Conservation (phyloP, 148 eudicot species). For the Nepenthes mirabilis region DNA sequence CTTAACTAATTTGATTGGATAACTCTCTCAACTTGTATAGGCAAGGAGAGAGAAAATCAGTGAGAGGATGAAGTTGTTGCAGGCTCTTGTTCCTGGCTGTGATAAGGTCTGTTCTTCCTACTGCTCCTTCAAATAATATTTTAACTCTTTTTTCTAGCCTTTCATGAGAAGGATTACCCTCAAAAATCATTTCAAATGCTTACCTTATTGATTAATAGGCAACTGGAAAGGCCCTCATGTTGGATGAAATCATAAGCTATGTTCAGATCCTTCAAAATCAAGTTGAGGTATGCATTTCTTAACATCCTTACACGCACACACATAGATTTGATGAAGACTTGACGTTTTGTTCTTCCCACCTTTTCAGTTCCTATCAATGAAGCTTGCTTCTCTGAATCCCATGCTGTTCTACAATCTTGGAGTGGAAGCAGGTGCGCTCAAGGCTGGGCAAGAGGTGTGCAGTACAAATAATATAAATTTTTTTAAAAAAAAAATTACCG, state of each 20-base stretch:
- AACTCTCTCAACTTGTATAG: conserved; percentile 11
- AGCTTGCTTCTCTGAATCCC: conserved; percentile 67
- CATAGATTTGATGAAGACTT: too few relatives aligned
- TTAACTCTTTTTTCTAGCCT: too few relatives aligned
- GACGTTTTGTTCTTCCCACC: too few relatives aligned
- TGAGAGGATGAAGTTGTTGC: conserved; percentile 69
- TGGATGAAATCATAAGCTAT: conserved; percentile 83
- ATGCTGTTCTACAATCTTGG: conserved; percentile 49
- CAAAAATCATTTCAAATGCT: conserved; percentile 6
- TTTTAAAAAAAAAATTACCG: too few relatives aligned
- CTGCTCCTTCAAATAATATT: too few relatives aligned
- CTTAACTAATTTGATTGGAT: too few relatives aligned
- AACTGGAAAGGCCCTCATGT: conserved; percentile 88
- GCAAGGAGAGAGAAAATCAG: conserved; percentile 84
- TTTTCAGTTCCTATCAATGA: conserved; percentile 69
- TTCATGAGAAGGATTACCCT: too few relatives aligned
- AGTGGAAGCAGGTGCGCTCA: conserved; percentile 42
- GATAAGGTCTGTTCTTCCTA: conserved; percentile 40
- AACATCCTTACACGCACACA: too few relatives aligned
- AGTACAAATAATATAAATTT: too few relatives aligned
- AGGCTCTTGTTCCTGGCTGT: conserved; percentile 88
- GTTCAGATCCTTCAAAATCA: conserved; percentile 73
- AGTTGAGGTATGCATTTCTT: conserved; percentile 41
- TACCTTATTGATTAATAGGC: conserved; percentile 32
- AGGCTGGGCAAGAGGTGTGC: conserved; percentile 34